phyloP scores from a whole-genome alignment of 2,329 filamentous ascomycete genomes.

The Helicocarpus griseus region DNA sequence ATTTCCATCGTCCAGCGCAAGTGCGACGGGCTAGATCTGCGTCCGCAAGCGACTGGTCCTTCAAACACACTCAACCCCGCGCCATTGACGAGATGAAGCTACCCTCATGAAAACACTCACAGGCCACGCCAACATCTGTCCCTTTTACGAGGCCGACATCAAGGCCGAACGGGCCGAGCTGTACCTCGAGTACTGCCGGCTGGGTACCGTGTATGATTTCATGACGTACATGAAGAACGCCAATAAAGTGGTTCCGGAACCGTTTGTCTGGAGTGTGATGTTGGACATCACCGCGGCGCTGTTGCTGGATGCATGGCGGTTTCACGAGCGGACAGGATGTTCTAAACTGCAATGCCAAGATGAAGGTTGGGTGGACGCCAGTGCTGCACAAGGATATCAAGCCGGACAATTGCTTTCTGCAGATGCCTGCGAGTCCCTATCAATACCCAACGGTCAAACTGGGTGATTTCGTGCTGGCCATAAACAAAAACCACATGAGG shows the following conservation, averaged over 20 bases:
- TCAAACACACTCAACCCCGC: background rate
- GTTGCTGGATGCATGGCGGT: slow-evolving; percentile 13
- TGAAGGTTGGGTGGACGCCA: slow-evolving; percentile 1
- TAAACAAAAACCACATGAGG: background rate
- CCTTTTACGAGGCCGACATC: slow-evolving; percentile 6
- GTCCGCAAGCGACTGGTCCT: slow-evolving; percentile 7
- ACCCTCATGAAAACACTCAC: slow-evolving; percentile 2
- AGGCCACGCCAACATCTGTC: slow-evolving; percentile 8
- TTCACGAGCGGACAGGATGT: slow-evolving; percentile 1
- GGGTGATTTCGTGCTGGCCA: slow-evolving; percentile 13
- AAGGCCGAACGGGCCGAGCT: slow-evolving; percentile 5
- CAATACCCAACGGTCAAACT: slow-evolving; percentile 10
- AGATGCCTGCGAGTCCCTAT: background rate
- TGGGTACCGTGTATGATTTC: slow-evolving; percentile 11
- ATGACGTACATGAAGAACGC: background rate
- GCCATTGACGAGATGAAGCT: slow-evolving; percentile 6
- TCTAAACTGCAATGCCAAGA: background rate
- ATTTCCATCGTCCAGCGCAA: slow-evolving; percentile 4
- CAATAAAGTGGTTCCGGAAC: slow-evolving; percentile 4
- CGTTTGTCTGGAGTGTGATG: slow-evolving; percentile 12
- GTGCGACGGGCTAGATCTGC: slow-evolving; percentile 1
- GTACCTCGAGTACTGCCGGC: slow-evolving; percentile 13
- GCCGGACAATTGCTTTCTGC: slow-evolving; percentile 9
- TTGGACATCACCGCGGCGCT: slow-evolving; percentile 7
- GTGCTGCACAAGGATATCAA: slow-evolving; percentile 17